These are phyloP conservation scores for Venustampulla echinocandica DNA, from an alignment of 495 filamentous ascomycete genomes.

Conservation along the genomic window DNA sequence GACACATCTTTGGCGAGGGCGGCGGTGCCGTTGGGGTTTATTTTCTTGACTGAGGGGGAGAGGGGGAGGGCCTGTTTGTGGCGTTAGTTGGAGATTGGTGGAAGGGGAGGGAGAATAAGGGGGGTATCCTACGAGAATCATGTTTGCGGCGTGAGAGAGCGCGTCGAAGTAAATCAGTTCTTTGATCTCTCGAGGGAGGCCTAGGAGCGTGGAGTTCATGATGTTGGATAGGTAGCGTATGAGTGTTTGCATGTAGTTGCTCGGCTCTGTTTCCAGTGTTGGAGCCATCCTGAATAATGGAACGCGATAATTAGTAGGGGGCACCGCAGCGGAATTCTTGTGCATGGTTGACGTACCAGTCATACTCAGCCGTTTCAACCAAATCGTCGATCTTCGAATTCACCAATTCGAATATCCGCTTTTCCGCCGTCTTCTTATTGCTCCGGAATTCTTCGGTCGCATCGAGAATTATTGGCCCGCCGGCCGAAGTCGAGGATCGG, in stretches of 20 bases:
- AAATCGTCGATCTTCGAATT: constrained; percentile 98
- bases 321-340: not conserved
- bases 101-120: not conserved
- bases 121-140: constrained; percentile 59
- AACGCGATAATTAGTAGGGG: too few species aligned
- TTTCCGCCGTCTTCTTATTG: constrained; percentile 93
- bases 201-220: constrained; percentile 87
- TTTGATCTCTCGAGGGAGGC: constrained; percentile 88
- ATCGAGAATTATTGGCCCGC: constrained; percentile 60
- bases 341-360: constrained; percentile 53
- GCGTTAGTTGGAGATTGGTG: not conserved
- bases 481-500: constrained; percentile 67
- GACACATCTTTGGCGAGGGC: constrained; percentile 75
- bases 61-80: constrained; percentile 64
- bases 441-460: constrained; percentile 79
- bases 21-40: constrained; percentile 77
- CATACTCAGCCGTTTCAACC: constrained; percentile 92
- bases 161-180: constrained; percentile 97
- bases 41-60: constrained; percentile 66
- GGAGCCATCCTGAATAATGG: constrained; percentile 60
- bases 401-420: constrained; percentile 95
- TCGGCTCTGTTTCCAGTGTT: constrained; percentile 56
- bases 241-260: constrained; percentile 88
- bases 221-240: constrained; percentile 92
- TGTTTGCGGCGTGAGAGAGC: constrained; percentile 77